Evolutionary conservation across 192 early-diverging fungal species (phyloP), one percentile per base, ranked within the genome.

Genomic region (Jimgerdemannia flammicorona): DNA sequence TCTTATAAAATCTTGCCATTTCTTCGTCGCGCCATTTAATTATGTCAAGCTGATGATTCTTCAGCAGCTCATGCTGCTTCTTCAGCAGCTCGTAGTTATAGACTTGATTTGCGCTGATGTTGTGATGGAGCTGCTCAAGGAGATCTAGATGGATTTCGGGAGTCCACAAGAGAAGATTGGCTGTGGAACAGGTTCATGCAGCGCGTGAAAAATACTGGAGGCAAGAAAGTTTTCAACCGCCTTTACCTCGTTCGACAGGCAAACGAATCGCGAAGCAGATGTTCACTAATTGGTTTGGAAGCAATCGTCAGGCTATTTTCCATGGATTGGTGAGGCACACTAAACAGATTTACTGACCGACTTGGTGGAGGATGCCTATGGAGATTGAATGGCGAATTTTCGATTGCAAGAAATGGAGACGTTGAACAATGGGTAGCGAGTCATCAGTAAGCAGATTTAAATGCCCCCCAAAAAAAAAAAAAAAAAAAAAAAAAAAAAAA

Each of bases 191-290:
- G 49, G 11, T 14, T 6, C 14, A 14, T 14, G 49, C 8, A 14
- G 2, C 9, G 29, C 3, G 29, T 3, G 19, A 20, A 65, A 29
- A 73, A 11, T n/a, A 19, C 3, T 72, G 29, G 49, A 59, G 39
- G 63, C 9, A 17, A 4, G 44, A 40, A 3, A 43, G 9, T 70
- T 4, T 4, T 39, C 7, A 44, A 59, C 29, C 29, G 2, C 4
- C 1, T 72, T 3, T 64, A 73, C 72, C 72, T 73, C 64, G 4
- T 65, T 73, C 72, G 17, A 66, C 67, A 9, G 64, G 44, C 39
- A 65, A 43, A 7, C 72, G 64, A 43, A 73, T 73, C 18, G 72
- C 72, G 42, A 67, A 73, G 20, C 72, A 73, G 10, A 73, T 73
- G 4, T 43, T 67, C 19, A 64, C 72, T 73, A 41, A 8, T 9